Base-by-base conservation (phyloP, 2,329 filamentous ascomycete species). In the Paraphaeosphaeria sporulosa region DNA sequence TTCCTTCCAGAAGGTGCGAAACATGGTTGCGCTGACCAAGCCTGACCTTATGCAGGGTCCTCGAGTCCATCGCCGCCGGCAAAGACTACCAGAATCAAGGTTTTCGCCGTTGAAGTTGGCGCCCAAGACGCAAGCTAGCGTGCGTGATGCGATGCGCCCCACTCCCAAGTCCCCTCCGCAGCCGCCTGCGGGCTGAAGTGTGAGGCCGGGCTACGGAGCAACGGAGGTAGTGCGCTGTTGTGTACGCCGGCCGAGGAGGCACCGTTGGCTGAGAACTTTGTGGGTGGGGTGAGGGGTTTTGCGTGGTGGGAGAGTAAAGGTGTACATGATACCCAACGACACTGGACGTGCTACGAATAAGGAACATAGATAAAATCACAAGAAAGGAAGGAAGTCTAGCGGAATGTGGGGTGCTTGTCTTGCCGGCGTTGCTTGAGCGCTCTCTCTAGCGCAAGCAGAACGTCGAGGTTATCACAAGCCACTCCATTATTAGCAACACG, bases 61-160 rank as follows among this genome's bases (percentile, higher is more conserved):
- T 96, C n/a, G 91, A 96, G 73, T 94, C 92, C 74, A 84, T 97
- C 66, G 91, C 90, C 66, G 88, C 85, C 1, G 90, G 89, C 3
- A 92, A 87, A 84, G 93, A 57, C 82, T 96, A 44, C 84, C 90
- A 0, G 94, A 97, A 79, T 85, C 88, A 30, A 83, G 86, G 55
- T 97, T 94, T 73, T 83, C 86, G 19, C 67, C 70, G 36, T 58
- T 75, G 17, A 73, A 71, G 44, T 65, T 75, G 21, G 68, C 71
- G 32, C 63, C 67, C 8, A 67, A 70, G 30, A 58, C 59, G 19
- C 75, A 77, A 47, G 64, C 57, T 40, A 75, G 67, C 53, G 67
- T 74, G 15, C 63, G 66, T 9, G 62, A 57, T 46, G 65, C 69
- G 60, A 27, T 68, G 46, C 57, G 58, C 23, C 21, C 55, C 13